Conservation (phyloP, 305 asterid species). For the Nicotiana rustica region DNA sequence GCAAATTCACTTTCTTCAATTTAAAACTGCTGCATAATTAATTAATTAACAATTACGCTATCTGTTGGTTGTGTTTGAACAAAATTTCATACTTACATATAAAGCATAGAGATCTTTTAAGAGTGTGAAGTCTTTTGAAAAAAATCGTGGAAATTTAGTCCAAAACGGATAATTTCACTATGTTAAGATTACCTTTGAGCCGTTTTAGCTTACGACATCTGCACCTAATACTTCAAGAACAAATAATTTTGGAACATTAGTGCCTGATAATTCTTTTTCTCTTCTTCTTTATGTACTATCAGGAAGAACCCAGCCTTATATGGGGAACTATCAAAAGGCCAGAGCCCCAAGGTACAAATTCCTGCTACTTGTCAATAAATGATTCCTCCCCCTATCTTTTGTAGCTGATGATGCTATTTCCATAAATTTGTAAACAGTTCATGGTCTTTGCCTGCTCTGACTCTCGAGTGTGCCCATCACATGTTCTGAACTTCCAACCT, state of each 20-base stretch:
- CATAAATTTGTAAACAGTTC: conserved; percentile 48
- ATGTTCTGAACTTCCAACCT: conserved; percentile 76
- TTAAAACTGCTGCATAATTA: not conserved
- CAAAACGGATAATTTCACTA: no score
- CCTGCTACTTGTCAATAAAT: not conserved
- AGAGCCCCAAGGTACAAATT: conserved; percentile 79
- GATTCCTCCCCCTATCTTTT: no score
- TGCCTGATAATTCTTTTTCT: not conserved
- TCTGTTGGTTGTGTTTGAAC: no score
- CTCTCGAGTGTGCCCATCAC: conserved; percentile 96
- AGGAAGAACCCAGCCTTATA: conserved; percentile 76
- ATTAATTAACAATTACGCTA: no score
- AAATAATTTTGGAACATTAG: not conserved
- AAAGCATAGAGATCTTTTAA: no score
- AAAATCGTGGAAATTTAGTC: no score
- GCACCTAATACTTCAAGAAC: not conserved
- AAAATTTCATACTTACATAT: no score
- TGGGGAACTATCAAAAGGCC: conserved; percentile 85
- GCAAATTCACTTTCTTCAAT: conserved; percentile 7
- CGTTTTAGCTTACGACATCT: no score
- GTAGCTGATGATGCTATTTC: not conserved
- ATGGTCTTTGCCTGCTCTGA: conserved; percentile 96
- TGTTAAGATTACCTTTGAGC: no score
- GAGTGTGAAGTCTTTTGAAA: no score
- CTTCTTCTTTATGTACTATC: conserved; percentile 27